Base-by-base conservation (phyloP, 2,329 filamentous ascomycete genomes). In the Colletotrichum nymphaeae region DNA sequence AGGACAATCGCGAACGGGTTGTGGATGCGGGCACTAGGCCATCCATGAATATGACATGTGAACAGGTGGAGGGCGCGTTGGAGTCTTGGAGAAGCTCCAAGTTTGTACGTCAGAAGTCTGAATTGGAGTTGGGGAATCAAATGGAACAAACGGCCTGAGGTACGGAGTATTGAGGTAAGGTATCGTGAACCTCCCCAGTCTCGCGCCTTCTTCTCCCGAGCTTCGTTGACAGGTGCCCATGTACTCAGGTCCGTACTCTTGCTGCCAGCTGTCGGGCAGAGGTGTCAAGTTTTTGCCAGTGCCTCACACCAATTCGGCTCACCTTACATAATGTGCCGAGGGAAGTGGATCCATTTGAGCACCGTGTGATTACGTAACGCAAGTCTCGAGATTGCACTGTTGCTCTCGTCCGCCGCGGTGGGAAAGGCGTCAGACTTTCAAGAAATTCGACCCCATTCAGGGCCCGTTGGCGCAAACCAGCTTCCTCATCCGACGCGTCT, bases 401-500 rank as follows among this genome's bases (percentile, higher is more conserved):
- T 32, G 49, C 52, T 32, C 14, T 52, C 22, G 22, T 57, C 53
- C 52, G 37, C 52, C 11, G 24, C 24, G 32, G n/a, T 30, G 28
- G 32, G 16, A 52, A 19, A 28, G 26, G 37, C 22, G 53, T 9
- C 42, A 9, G 26, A 32, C 37, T 42, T 19, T 42, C 16, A 19
- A 42, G 37, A 42, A 6, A 42, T 59, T 65, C 49, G 56, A 58
- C 65, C 32, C 28, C 37, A 42, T 42, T 19, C 37, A 42, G 37
- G 37, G 37, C 37, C 37, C 19, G n/a, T 22, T 53, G 14, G 46
- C 42, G 42, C 5, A 65, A 70, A n/a, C 42, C 42, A 73, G 71
- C 67, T 71, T 70, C 71, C 71, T 70, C 32, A 70, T 73, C 67
- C 28, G 67, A 65, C 56, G 26, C 24, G 26, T 16, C 26, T 37